Percentiles rank a stretch among this genome's conserved stretches.
These are phyloP conservation scores for Streptanthus diversifolius DNA, from an alignment of 345 rosid genomes.

Conservation along the genomic window DNA sequence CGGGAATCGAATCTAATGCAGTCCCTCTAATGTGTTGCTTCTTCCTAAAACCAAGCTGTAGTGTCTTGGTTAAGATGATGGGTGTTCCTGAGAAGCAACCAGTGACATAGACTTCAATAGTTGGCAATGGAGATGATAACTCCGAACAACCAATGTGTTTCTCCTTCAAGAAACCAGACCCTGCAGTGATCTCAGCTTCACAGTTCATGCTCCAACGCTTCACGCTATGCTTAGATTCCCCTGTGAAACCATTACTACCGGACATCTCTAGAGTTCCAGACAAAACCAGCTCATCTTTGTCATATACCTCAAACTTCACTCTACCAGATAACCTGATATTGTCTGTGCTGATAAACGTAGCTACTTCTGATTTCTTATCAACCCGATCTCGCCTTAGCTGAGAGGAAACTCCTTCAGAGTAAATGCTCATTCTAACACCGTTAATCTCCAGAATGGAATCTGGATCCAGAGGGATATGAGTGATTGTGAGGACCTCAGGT, in stretches of 20 bases:
- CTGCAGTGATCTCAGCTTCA: constrained; percentile 51
- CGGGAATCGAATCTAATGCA: constrained; percentile 70
- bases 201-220: constrained; percentile 79
- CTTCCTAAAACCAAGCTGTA: constrained; percentile 63
- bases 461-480: constrained; percentile 67
- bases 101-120: constrained; percentile 80
- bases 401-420: constrained; percentile 58
- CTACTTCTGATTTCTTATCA: constrained; percentile 75
- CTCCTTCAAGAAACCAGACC: constrained; percentile 64
- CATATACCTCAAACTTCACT: constrained; percentile 75
- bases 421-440: constrained; percentile 53
- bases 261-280: constrained; percentile 75
- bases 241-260: constrained; percentile 45
- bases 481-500: constrained; percentile 69
- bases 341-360: constrained; percentile 86
- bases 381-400: constrained; percentile 79
- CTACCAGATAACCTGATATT: constrained; percentile 72
- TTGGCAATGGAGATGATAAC: constrained; percentile 43
- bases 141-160: constrained; percentile 48
- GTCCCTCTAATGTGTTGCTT: constrained; percentile 48
- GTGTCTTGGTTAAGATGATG: constrained; percentile 70
- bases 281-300: constrained; percentile 57
- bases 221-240: constrained; percentile 51
- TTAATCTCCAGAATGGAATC: constrained; percentile 77
- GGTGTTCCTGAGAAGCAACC: constrained; percentile 78